phyloP scores from a whole-genome alignment of 1,284 basidiomycete species.

The Rhodotorula sp. region DNA sequence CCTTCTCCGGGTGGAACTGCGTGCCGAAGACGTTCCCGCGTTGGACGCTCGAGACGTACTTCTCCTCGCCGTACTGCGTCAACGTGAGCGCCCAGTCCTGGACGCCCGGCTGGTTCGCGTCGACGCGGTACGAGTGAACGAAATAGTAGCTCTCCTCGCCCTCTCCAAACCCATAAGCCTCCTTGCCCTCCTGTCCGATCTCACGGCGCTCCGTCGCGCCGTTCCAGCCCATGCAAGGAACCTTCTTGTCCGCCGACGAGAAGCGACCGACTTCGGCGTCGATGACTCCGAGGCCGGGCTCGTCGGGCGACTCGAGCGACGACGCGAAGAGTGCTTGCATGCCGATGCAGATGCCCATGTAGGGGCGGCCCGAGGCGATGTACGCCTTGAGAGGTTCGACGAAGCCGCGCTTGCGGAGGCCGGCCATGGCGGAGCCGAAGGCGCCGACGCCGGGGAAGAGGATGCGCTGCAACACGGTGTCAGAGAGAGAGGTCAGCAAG shows the following conservation, averaged over 20 bases:
- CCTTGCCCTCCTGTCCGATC: constrained; percentile 48
- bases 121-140: constrained; percentile 90
- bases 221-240: constrained; percentile 99
- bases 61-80: constrained; percentile 88
- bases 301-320: constrained; percentile 67
- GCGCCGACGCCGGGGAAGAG: constrained; percentile 98
- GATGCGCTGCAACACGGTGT: constrained; percentile 63
- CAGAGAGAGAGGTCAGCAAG: too few species aligned
- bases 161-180: constrained; percentile 51
- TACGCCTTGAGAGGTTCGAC: constrained; percentile 78
- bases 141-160: constrained; percentile 76
- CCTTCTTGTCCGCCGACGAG: constrained; percentile 67
- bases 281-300: constrained; percentile 68
- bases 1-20: constrained; percentile 99
- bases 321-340: constrained; percentile 91
- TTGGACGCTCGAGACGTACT: constrained; percentile 84
- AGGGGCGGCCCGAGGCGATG: constrained; percentile 84
- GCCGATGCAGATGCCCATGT: constrained; percentile 88
- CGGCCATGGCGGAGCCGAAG: constrained; percentile 81
- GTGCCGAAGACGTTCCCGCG: constrained; percentile 86
- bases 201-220: constrained; percentile 53
- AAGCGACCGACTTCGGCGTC: constrained; percentile 69
- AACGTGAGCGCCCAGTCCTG: constrained; percentile 76
- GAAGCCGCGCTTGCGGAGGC: constrained; percentile 70
- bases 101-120: constrained; percentile 58